phyloP scores from a whole-genome alignment of 2,329 filamentous ascomycete species.

The Allantophomopsis cytisporea region DNA sequence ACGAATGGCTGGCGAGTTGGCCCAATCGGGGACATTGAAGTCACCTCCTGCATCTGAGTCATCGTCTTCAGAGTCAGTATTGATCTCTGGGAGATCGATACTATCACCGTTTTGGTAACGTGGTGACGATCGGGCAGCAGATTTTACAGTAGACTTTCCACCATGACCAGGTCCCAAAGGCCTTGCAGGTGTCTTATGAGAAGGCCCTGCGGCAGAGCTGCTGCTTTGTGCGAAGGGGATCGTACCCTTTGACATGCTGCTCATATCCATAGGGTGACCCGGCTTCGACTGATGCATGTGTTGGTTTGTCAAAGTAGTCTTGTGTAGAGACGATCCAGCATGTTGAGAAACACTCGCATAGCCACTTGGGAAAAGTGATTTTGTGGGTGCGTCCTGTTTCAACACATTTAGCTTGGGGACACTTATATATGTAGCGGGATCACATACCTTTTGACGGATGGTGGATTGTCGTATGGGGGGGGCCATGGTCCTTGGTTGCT shows the following conservation, averaged over 20 bases:
- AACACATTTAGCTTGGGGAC: constrained; percentile 20
- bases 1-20: constrained; percentile 72
- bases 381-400: constrained; percentile 42
- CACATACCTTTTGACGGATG: constrained; percentile 28
- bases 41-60: constrained; percentile 47
- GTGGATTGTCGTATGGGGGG: constrained; percentile 76
- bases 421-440: constrained; percentile 23
- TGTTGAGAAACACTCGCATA: constrained; percentile 43
- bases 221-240: constrained; percentile 75
- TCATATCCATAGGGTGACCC: constrained; percentile 65
- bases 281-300: constrained; percentile 48
- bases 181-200: constrained; percentile 60
- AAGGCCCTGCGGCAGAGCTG: constrained; percentile 32
- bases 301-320: constrained; percentile 51
- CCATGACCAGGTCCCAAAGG: constrained; percentile 27
- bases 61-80: constrained; percentile 86
- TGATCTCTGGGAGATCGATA: constrained; percentile 88
- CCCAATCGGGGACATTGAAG: constrained; percentile 68
- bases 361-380: constrained; percentile 44
- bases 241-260: constrained; percentile 75
- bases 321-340: constrained; percentile 20
- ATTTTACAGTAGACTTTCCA: constrained; percentile 43
- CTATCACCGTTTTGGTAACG: constrained; percentile 79
- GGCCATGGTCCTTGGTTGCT: constrained; percentile 57
- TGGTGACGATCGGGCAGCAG: constrained; percentile 57